Evolutionary conservation across 768 basidiomycete genomes (phyloP).

Genomic region (Hypholoma sublateritium): DNA sequence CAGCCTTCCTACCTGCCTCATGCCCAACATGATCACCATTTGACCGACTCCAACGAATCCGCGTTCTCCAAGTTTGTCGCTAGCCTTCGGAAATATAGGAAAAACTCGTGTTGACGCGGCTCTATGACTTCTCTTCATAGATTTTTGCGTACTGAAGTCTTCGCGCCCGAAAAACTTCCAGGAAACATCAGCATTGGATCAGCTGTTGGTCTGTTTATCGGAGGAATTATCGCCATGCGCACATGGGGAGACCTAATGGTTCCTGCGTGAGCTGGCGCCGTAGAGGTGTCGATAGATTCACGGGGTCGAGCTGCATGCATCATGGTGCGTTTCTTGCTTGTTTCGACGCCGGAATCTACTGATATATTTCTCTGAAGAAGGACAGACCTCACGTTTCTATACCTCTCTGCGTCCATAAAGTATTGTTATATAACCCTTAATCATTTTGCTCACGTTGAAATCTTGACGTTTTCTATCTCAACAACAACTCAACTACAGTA

Average conservation of each 20-base stretch:
- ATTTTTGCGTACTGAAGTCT: slow-evolving; percentile 62
- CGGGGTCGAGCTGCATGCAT: not conserved
- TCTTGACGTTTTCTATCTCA: not conserved
- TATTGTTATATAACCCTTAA: slow-evolving; percentile 18
- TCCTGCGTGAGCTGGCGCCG: slow-evolving; percentile 34
- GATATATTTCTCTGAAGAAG: not conserved
- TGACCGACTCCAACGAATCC: slow-evolving; percentile 61
- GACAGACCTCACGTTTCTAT: not conserved
- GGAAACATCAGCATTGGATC: slow-evolving; percentile 75
- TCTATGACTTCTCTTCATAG: slow-evolving; percentile 20
- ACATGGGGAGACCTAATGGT: slow-evolving; percentile 80
- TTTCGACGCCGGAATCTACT: not conserved
- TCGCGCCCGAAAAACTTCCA: slow-evolving; percentile 68
- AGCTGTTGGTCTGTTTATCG: slow-evolving; percentile 65
- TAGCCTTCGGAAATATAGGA: slow-evolving; percentile 20
- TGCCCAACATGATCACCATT: slow-evolving; percentile 36
- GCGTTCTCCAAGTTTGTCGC: slow-evolving; percentile 47
- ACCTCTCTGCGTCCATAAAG: slow-evolving; percentile 12
- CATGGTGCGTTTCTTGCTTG: slow-evolving; percentile 8
- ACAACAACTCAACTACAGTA: not conserved
- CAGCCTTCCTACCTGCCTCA: slow-evolving; percentile 61
- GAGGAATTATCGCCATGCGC: slow-evolving; percentile 68
- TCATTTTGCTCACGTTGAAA: not conserved
- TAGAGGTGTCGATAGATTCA: not conserved
- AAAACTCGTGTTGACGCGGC: not conserved